Evolutionary conservation across 2,329 filamentous ascomycete species (phyloP).

Genomic region (Neofusicoccum cordaticola): DNA sequence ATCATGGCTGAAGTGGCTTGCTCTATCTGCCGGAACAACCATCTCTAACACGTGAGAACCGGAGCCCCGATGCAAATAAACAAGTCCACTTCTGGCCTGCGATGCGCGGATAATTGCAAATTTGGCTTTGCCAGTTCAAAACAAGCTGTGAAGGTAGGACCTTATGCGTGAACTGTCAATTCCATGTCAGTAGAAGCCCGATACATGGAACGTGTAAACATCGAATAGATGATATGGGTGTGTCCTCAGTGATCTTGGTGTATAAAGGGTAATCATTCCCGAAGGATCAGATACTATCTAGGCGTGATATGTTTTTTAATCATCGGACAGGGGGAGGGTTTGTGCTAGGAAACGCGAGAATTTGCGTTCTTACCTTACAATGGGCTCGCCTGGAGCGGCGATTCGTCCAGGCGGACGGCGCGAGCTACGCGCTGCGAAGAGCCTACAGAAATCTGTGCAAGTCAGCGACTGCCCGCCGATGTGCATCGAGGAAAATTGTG

Average conservation of each 20-base stretch:
- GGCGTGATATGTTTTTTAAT: constrained; percentile 61
- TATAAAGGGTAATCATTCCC: constrained; percentile 54
- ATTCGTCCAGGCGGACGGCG: neutral
- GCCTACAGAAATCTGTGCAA: neutral
- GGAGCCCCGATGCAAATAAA: neutral
- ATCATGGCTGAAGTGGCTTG: too few relatives aligned
- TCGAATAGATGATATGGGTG: neutral
- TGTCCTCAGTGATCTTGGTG: constrained; percentile 69
- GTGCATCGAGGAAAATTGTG: neutral
- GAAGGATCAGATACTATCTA: constrained; percentile 68
- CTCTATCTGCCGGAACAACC: too few relatives aligned
- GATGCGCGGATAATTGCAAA: neutral
- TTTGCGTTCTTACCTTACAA: constrained; percentile 8
- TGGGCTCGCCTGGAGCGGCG: neutral
- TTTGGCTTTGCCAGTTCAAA: too few relatives aligned
- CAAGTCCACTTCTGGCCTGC: neutral
- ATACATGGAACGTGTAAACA: neutral
- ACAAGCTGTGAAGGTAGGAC: too few relatives aligned
- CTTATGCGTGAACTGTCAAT: neutral
- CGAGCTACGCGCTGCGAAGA: neutral
- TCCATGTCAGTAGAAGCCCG: neutral
- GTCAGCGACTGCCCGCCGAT: constrained; percentile 11
- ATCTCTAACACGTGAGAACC: neutral
- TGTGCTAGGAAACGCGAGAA: constrained; percentile 13
- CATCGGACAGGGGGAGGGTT: constrained; percentile 49